Evolutionary conservation across 116 monocot species (phyloP).

Genomic region (Iris pallida): DNA sequence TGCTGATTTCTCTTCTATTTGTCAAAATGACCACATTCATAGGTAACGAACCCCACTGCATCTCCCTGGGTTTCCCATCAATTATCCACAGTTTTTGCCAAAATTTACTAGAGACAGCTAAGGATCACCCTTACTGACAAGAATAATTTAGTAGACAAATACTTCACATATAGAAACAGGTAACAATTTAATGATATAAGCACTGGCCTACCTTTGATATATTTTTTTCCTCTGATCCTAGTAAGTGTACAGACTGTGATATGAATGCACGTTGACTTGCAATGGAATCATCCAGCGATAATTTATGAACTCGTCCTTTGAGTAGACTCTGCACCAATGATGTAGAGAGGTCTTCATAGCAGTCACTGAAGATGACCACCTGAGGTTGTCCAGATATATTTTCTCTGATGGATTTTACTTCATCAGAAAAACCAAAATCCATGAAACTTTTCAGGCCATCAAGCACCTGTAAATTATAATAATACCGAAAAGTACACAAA

Average conservation of each 20-base stretch:
- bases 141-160: no score
- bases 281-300: slow-evolving; percentile 30
- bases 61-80: no score
- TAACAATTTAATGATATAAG: no score
- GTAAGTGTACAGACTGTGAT: slow-evolving; percentile 30
- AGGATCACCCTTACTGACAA: no score
- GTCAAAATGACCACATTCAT: no score
- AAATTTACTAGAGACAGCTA: no score
- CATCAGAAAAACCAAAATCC: slow-evolving; percentile 32
- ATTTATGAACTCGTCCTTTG: slow-evolving; percentile 23
- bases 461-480: slow-evolving; percentile 41
- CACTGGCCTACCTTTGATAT: slow-evolving; percentile 23
- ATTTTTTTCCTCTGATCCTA: slow-evolving; percentile 26
- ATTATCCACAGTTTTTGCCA: no score
- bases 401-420: slow-evolving; percentile 41
- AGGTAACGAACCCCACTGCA: no score
- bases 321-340: slow-evolving; percentile 27
- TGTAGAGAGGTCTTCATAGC: slow-evolving; percentile 7
- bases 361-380: slow-evolving; percentile 38
- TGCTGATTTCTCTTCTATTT: no score
- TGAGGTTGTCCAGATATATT: slow-evolving; percentile 39
- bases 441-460: slow-evolving; percentile 55
- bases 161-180: no score
- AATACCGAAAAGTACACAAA: not conserved
- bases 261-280: slow-evolving; percentile 28